Percentiles rank a stretch among this genome's conserved stretches.
Evolutionary conservation across 2,329 filamentous ascomycete genomes (phyloP).

Genomic region (Sporothrix brunneoviolacea): DNA sequence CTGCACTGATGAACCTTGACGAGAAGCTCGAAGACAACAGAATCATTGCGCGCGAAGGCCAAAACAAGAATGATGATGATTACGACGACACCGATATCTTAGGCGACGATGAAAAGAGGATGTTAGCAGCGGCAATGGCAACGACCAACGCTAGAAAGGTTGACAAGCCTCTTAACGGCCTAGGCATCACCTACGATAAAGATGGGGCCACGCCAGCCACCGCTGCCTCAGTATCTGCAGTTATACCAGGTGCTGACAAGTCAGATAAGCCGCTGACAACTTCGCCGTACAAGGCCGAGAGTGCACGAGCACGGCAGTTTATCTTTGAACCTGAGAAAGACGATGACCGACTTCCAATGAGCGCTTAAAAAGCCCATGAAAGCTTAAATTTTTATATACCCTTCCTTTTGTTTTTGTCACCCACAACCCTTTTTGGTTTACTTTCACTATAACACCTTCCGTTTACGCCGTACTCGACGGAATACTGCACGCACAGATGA

Average conservation of each 20-base stretch:
- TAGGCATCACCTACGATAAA: conserved; percentile 34
- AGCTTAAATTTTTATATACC: conserved; percentile 6
- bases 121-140: conserved; percentile 17
- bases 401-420: neutral
- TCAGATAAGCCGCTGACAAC: neutral
- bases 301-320: conserved; percentile 26
- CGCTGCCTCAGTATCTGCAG: neutral
- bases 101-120: conserved; percentile 19
- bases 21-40: conserved; percentile 31
- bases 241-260: neutral
- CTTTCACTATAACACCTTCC: neutral
- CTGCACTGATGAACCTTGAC: conserved; percentile 71
- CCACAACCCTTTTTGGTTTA: neutral
- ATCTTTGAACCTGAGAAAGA: conserved; percentile 28
- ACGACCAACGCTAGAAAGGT: conserved; percentile 18
- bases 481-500: neutral
- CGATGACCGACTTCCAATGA: conserved; percentile 22
- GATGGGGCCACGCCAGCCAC: conserved; percentile 26
- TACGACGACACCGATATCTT: conserved; percentile 13
- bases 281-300: conserved; percentile 27
- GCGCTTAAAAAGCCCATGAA: conserved; percentile 17
- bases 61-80: conserved; percentile 20
- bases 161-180: conserved; percentile 21
- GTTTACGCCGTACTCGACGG: neutral
- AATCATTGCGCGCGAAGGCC: conserved; percentile 1